Conservation (phyloP, 257 asterid species). For the Apocynum venetum region DNA sequence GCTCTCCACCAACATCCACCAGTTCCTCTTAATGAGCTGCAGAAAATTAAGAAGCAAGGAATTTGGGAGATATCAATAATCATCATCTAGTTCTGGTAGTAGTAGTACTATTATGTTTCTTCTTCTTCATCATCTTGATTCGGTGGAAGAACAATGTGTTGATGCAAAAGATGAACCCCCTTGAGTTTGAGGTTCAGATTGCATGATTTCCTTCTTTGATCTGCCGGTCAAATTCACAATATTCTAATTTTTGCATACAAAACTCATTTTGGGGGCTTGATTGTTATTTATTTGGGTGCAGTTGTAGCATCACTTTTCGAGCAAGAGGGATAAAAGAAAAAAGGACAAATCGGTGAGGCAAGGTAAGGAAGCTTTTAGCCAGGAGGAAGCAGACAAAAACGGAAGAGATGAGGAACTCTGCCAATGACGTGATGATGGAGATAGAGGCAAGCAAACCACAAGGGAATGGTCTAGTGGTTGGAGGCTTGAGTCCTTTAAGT, state of each 20-base stretch:
- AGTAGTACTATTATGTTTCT: background rate
- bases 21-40: constrained; percentile 31
- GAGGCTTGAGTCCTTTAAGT: constrained; percentile 90
- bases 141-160: background rate
- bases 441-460: constrained; percentile 73
- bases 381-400: background rate
- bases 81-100: background rate
- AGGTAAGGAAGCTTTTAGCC: too few relatives aligned
- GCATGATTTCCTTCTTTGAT: constrained; percentile 11
- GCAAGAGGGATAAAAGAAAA: background rate
- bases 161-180: constrained; percentile 3
- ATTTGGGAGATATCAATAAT: background rate
- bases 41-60: constrained; percentile 15
- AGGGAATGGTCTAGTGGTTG: constrained; percentile 62
- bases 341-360: too few relatives aligned
- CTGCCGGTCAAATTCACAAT: constrained; percentile 47
- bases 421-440: constrained; percentile 77
- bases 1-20: constrained; percentile 40
- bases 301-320: background rate
- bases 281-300: background rate
- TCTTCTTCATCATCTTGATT: background rate
- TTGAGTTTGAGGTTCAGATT: constrained; percentile 1
- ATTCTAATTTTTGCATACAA: constrained; percentile 26
- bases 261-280: constrained; percentile 14
- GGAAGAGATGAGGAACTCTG: constrained; percentile 28